phyloP scores from a whole-genome alignment of 257 asterid genomes.

The Solanum boliviense region DNA sequence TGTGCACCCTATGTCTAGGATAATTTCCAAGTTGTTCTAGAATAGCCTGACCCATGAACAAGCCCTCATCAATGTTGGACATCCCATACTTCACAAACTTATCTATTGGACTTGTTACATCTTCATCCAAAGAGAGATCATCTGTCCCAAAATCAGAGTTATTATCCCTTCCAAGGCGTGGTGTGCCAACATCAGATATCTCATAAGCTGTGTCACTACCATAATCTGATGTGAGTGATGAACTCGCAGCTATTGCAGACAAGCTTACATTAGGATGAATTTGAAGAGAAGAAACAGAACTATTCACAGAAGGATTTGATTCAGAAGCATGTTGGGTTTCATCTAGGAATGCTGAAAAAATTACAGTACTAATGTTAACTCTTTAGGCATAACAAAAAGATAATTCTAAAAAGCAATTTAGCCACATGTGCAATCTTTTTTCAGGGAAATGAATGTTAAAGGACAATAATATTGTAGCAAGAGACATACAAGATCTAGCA shows the following conservation, averaged over 20 bases:
- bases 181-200: constrained; percentile 73
- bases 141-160: constrained; percentile 71
- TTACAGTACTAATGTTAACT: not conserved
- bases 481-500: constrained; percentile 76
- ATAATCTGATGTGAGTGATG: constrained; percentile 65
- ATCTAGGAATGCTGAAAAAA: constrained; percentile 75
- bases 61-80: constrained; percentile 91
- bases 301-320: constrained; percentile 29
- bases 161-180: constrained; percentile 70
- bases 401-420: not conserved
- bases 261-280: constrained; percentile 40
- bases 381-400: not conserved
- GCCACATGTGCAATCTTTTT: constrained; percentile 2
- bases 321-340: constrained; percentile 50
- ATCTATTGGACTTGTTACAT: constrained; percentile 63
- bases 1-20: constrained; percentile 49
- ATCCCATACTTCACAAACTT: constrained; percentile 90
- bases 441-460: not conserved
- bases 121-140: constrained; percentile 62
- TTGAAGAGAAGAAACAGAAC: constrained; percentile 31
- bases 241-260: constrained; percentile 41
- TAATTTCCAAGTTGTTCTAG: constrained; percentile 72
- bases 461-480: constrained; percentile 3
- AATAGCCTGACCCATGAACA: constrained; percentile 92
- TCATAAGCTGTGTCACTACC: constrained; percentile 93